Conservation (phyloP, 257 asterid genomes). For the Solanum sitiens region DNA sequence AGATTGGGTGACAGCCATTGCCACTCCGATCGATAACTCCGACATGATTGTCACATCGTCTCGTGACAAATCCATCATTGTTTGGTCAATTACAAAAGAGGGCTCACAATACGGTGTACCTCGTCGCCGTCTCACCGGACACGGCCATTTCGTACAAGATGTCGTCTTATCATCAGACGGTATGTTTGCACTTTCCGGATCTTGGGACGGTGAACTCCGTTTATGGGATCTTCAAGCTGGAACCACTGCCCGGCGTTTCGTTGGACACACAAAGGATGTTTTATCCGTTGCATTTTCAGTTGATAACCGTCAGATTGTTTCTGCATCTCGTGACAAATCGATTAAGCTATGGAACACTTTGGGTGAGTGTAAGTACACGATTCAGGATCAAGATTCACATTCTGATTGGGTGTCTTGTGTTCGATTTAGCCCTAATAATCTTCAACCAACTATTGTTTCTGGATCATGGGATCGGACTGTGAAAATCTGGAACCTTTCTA, state of each 20-base stretch:
- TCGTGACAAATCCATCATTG: slow-evolving; percentile 13
- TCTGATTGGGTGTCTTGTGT: slow-evolving; percentile 72
- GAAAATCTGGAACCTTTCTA: slow-evolving; percentile 58
- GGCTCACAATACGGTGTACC: slow-evolving; percentile 7
- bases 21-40: slow-evolving; percentile 17
- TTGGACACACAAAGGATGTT: slow-evolving; percentile 80
- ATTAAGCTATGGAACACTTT: slow-evolving; percentile 22
- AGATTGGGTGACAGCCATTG: slow-evolving; percentile 23
- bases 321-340: slow-evolving; percentile 10
- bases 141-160: slow-evolving; percentile 67
- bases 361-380: slow-evolving; percentile 51
- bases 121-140: slow-evolving; percentile 22
- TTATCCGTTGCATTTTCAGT: slow-evolving; percentile 72
- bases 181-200: slow-evolving; percentile 78
- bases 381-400: slow-evolving; percentile 49
- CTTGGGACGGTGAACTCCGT: slow-evolving; percentile 89
- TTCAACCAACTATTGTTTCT: slow-evolving; percentile 52
- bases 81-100: slow-evolving; percentile 10
- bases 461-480: slow-evolving; percentile 67
- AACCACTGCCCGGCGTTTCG: slow-evolving; percentile 65
- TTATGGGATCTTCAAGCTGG: slow-evolving; percentile 79
- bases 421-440: slow-evolving; percentile 44
- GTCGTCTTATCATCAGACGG: slow-evolving; percentile 86
- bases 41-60: slow-evolving; percentile 16
- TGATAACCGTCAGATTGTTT: slow-evolving; percentile 11